phyloP scores from a whole-genome alignment of 371 early-diverging fungal genomes.

The Syncephalastrum monosporum region DNA sequence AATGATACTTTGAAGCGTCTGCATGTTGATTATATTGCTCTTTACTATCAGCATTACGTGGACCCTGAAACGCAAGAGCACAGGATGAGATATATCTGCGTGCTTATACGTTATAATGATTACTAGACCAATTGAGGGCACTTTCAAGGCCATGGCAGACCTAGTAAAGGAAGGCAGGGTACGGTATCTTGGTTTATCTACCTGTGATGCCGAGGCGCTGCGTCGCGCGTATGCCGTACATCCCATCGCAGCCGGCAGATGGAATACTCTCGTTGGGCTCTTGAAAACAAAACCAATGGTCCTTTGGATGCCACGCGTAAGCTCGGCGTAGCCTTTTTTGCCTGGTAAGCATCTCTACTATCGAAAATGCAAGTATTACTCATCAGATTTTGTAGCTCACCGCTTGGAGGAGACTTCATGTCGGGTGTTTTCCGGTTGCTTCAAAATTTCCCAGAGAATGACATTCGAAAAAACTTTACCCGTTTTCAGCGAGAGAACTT shows the following conservation, averaged over 20 bases:
- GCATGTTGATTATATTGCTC: slow-evolving; percentile 50
- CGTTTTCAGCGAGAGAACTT: slow-evolving; percentile 52
- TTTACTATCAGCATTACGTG: slow-evolving; percentile 61
- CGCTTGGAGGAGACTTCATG: slow-evolving; percentile 60
- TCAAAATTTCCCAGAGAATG: slow-evolving; percentile 44
- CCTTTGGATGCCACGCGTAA: slow-evolving; percentile 52
- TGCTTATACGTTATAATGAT: not conserved
- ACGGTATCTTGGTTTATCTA: slow-evolving; percentile 57
- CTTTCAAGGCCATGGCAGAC: slow-evolving; percentile 63
- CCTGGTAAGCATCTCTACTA: slow-evolving; percentile 24
- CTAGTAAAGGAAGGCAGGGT: slow-evolving; percentile 63
- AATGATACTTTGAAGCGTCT: slow-evolving; percentile 41
- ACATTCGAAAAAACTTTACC: slow-evolving; percentile 44
- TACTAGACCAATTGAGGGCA: slow-evolving; percentile 50
- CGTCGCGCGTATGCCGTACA: slow-evolving; percentile 66
- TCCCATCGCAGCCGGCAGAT: slow-evolving; percentile 62
- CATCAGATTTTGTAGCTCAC: slow-evolving; percentile 10
- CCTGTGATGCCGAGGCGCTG: slow-evolving; percentile 51
- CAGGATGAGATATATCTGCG: too few relatives aligned
- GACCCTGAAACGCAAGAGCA: slow-evolving; percentile 32
- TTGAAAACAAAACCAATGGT: slow-evolving; percentile 54
- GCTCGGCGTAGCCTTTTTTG: slow-evolving; percentile 56
- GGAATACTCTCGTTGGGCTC: slow-evolving; percentile 54
- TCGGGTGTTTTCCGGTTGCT: slow-evolving; percentile 41
- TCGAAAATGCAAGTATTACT: not conserved